Conservation (phyloP, 2,329 filamentous ascomycete genomes). For the Purpureocillium lavendulum region DNA sequence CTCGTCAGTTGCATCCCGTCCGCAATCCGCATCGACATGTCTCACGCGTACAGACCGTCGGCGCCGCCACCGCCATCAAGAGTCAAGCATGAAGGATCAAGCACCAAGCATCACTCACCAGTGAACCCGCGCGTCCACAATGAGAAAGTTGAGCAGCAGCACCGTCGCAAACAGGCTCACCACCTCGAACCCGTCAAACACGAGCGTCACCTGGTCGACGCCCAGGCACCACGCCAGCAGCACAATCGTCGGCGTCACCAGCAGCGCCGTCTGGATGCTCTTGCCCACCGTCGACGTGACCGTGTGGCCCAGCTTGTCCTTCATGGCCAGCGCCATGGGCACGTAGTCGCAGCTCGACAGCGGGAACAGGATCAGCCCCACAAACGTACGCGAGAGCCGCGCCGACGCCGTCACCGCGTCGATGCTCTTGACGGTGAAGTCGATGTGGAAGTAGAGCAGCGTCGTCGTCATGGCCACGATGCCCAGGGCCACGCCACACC, state of each 20-base stretch:
- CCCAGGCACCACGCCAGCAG: not conserved
- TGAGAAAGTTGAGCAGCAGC: not conserved
- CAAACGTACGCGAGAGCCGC: not conserved
- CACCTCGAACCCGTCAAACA: slow-evolving; percentile 3
- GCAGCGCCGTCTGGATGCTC: slow-evolving; percentile 1
- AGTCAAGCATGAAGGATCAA: no score
- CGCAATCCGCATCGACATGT: no score
- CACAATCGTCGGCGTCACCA: not conserved
- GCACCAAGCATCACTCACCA: not conserved
- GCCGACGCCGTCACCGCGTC: not conserved
- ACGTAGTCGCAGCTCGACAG: not conserved
- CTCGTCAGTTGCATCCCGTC: no score
- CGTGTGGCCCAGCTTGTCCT: not conserved
- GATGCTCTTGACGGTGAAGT: not conserved
- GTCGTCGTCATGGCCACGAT: not conserved
- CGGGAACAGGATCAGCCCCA: slow-evolving; percentile 1
- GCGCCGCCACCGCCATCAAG: no score
- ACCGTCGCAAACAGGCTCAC: slow-evolving; percentile 1
- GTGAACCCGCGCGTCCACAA: not conserved
- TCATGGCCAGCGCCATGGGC: not conserved
- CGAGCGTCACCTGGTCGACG: slow-evolving; percentile 1
- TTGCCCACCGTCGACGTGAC: slow-evolving; percentile 1
- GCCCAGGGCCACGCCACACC: not conserved
- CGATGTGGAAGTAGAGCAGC: slow-evolving; percentile 1
- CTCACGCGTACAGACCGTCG: no score